Base-by-base conservation (phyloP, 2,329 filamentous ascomycete species). In the Venturia carpophila region DNA sequence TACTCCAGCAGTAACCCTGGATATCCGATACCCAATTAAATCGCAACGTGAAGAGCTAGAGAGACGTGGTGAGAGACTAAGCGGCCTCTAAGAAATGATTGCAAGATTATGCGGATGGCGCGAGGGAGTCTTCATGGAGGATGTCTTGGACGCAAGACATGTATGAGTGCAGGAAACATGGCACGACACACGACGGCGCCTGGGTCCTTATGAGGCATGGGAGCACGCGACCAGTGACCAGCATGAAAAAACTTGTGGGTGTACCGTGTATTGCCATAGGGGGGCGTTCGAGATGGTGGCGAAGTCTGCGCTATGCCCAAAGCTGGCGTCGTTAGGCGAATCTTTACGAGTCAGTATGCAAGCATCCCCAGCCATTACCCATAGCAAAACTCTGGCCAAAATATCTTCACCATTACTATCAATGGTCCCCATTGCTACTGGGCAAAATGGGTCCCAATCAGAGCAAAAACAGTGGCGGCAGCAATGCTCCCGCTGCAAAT, bases 401-500 rank as follows among this genome's bases (percentile, higher is more conserved):
- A 15, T 49, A 34, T 37, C 9, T n/a, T n/a, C 19, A 21, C 17
- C 27, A 34, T 1, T 30, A 17, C 27, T n/a, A 5, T 17, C 1
- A 24, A 21, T 19, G 10, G 19, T 24, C 43, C 45, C 24, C 15
- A 13, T 39, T 49, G 60, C 64, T 34, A 42, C 65, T 67, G 69
- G 60, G 42, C 42, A 45, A 41, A 39, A 81, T 81, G 79, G 79
- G 79, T 63, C 78, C 78, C 52, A 72, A 74, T 66, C 79, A 81
- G 71, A 80, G 78, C 61, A 76, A 77, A 30, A 72, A 69, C 60
- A 71, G 67, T 13, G 71, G 69, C 15, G 67, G 68, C 56, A 67
- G 63, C 11, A 67, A 67, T 17, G 64, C 71, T 15, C 69, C 71
- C 37, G 52, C 27, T 58, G 52, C 52, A 19, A 37, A 58, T 58